A percentile compares a stretch with the other conserved stretches of the same genome.
Conservation (phyloP, 345 rosid genomes). For the Syzygium jambos region DNA sequence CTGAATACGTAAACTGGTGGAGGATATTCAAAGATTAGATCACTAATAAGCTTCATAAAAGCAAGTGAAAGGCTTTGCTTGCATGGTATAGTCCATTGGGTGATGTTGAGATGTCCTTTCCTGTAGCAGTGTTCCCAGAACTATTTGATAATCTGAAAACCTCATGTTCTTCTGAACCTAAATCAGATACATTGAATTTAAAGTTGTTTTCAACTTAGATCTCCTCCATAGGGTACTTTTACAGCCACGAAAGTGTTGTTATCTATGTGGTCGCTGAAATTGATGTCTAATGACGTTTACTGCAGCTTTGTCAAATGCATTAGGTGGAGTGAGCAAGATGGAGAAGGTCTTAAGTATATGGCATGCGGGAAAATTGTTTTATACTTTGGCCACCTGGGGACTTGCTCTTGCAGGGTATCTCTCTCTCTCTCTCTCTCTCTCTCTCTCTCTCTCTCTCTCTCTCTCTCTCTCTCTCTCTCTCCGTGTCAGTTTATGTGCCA, state of each 20-base stretch:
- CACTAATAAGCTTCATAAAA: background rate
- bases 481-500: background rate
- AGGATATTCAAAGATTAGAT: background rate
- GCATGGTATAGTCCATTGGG: background rate
- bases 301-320: slow-evolving; percentile 67
- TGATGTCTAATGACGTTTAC: background rate
- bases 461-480: background rate
- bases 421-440: background rate
- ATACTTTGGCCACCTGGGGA: slow-evolving; percentile 81
- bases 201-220: background rate
- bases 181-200: background rate
- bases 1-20: background rate
- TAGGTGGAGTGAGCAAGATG: slow-evolving; percentile 52
- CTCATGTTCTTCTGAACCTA: background rate
- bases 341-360: slow-evolving; percentile 69
- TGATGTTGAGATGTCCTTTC: background rate
- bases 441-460: background rate
- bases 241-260: background rate
- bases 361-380: slow-evolving; percentile 84
- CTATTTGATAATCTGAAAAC: background rate
- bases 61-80: background rate
- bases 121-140: background rate
- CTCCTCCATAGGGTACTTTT: background rate
- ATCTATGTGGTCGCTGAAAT: background rate
- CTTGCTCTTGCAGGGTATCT: slow-evolving; percentile 78